phyloP scores from a whole-genome alignment of 257 asterid species.

The Rehmannia glutinosa region DNA sequence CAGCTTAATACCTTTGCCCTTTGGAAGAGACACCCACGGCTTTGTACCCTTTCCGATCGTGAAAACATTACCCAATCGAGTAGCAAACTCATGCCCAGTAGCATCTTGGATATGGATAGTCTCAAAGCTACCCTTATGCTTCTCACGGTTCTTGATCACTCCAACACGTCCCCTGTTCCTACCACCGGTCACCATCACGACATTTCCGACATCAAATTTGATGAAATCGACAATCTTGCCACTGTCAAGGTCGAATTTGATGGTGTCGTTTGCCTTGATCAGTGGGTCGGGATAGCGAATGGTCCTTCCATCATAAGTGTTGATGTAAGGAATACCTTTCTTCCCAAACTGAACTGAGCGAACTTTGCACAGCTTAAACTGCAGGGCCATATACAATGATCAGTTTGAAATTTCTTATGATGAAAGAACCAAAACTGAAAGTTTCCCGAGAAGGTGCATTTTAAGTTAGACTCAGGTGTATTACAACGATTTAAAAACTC shows the following conservation, averaged over 20 bases:
- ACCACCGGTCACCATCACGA: conserved; percentile 55
- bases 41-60: conserved; percentile 45
- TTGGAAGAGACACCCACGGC: conserved; percentile 53
- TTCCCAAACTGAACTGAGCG: conserved; percentile 41
- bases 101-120: conserved; percentile 38
- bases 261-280: conserved; percentile 38
- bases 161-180: conserved; percentile 58
- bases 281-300: conserved; percentile 41
- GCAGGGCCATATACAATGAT: background rate
- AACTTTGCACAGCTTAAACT: conserved; percentile 44
- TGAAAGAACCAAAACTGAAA: background rate
- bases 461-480: too few species aligned
- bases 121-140: conserved; percentile 43
- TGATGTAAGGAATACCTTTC: conserved; percentile 41
- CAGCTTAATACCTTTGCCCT: conserved; percentile 49
- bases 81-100: conserved; percentile 41
- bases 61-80: conserved; percentile 33
- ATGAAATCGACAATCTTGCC: conserved; percentile 39
- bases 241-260: conserved; percentile 30
- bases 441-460: too few species aligned
- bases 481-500: too few species aligned
- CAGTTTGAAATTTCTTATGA: background rate
- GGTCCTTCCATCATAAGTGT: conserved; percentile 40
- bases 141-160: conserved; percentile 45
- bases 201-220: conserved; percentile 50